phyloP scores from a whole-genome alignment of 768 basidiomycete species.

The Leccinellum albellum region DNA sequence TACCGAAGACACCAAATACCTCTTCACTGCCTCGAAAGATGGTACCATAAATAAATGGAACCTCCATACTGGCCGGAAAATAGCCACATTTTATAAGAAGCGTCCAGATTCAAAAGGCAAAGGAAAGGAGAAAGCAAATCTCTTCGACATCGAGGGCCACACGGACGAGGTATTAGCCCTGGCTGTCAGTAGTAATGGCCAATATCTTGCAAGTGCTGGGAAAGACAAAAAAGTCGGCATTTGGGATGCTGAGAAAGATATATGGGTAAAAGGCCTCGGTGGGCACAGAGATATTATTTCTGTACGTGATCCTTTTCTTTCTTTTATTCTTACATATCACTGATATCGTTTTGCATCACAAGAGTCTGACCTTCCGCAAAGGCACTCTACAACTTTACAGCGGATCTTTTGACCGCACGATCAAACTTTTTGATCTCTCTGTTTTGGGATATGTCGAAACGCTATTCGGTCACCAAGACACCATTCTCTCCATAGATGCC shows the following conservation, averaged over 20 bases:
- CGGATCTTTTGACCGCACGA: slow-evolving; percentile 79
- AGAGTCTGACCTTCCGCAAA: slow-evolving; percentile 76
- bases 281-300: slow-evolving; percentile 73
- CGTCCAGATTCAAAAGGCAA: slow-evolving; percentile 47
- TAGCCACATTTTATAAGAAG: slow-evolving; percentile 57
- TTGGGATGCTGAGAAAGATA: slow-evolving; percentile 75
- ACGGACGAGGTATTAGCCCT: slow-evolving; percentile 81
- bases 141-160: slow-evolving; percentile 62
- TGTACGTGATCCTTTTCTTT: slow-evolving; percentile 49
- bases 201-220: slow-evolving; percentile 82
- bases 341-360: background rate
- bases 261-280: slow-evolving; percentile 79
- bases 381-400: slow-evolving; percentile 66
- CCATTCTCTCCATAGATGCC: slow-evolving; percentile 71
- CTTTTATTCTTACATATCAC: slow-evolving; percentile 32
- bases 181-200: slow-evolving; percentile 82
- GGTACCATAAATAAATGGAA: slow-evolving; percentile 88
- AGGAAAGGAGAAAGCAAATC: slow-evolving; percentile 54
- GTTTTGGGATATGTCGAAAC: slow-evolving; percentile 95
- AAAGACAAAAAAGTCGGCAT: slow-evolving; percentile 78
- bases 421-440: slow-evolving; percentile 80
- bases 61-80: slow-evolving; percentile 57
- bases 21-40: slow-evolving; percentile 92
- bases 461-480: slow-evolving; percentile 94
- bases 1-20: slow-evolving; percentile 63